A percentile compares a stretch with the other conserved stretches of the same genome.
Conservation (phyloP, 2,329 filamentous ascomycete genomes). For the Trichoderma harzianum region DNA sequence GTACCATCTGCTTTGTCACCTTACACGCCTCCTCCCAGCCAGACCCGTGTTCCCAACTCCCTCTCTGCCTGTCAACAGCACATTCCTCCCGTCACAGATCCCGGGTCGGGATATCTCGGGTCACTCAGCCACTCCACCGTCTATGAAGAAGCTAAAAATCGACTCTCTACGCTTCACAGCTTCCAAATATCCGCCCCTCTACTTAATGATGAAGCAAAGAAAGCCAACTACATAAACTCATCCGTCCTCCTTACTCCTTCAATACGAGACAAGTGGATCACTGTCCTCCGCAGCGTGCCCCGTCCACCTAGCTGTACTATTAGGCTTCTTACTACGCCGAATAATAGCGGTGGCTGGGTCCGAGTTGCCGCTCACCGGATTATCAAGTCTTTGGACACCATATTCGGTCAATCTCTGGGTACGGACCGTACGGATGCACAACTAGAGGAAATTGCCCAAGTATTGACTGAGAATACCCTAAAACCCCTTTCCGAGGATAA, state of each 20-base stretch:
- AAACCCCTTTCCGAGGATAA: not conserved
- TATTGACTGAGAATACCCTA: not conserved
- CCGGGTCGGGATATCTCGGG: not conserved
- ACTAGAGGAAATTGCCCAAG: not conserved
- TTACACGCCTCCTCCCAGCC: not conserved
- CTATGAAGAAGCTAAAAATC: not conserved
- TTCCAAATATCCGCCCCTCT: not conserved
- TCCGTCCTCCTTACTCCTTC: not conserved
- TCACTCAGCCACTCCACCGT: not conserved
- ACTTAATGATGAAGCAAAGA: not conserved
- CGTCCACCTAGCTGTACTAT: not conserved
- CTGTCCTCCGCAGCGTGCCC: not conserved
- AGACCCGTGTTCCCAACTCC: not conserved
- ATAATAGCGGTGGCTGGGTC: not conserved
- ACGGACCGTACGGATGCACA: not conserved
- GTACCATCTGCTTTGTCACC: not conserved
- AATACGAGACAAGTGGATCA: not conserved
- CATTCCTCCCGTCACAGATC: not conserved
- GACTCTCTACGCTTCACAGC: not conserved
- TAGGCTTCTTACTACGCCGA: not conserved
- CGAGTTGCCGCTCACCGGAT: not conserved
- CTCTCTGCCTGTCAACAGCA: not conserved
- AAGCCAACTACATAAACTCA: not conserved
- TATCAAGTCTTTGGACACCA: not conserved
- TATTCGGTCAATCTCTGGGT: not conserved